A percentile compares a stretch with the other conserved stretches of the same genome.
These are phyloP conservation scores for Globisporangium ultimum DNA, from an alignment of 352 stramenopile genomes.

Conservation along the genomic window DNA sequence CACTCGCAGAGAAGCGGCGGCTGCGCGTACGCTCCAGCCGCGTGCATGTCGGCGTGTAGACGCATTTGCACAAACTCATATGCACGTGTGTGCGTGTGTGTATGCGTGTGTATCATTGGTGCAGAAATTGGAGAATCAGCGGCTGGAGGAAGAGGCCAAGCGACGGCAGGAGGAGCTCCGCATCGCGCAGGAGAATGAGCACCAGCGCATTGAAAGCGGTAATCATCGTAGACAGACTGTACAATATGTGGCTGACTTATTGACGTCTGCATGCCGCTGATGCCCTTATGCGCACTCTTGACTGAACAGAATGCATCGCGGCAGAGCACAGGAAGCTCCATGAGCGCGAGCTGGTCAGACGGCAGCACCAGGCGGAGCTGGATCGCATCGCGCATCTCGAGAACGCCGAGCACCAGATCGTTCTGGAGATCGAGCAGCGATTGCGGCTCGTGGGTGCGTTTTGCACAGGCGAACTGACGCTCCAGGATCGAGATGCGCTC, in stretches of 20 bases:
- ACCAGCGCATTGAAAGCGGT: constrained; percentile 46
- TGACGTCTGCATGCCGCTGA: neutral
- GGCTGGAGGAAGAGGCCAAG: constrained; percentile 49
- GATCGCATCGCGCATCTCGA: constrained; percentile 45
- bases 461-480: constrained; percentile 32
- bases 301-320: constrained; percentile 30
- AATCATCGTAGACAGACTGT: neutral
- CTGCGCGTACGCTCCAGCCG: constrained; percentile 25
- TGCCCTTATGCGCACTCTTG: neutral
- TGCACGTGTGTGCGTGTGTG: constrained; percentile 2
- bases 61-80: neutral
- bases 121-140: constrained; percentile 76
- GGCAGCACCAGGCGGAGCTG: constrained; percentile 25
- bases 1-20: constrained; percentile 33
- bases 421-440: constrained; percentile 38
- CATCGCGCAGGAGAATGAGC: constrained; percentile 38
- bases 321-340: constrained; percentile 28
- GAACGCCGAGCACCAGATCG: constrained; percentile 22
- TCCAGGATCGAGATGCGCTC: constrained; percentile 15
- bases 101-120: neutral
- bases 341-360: constrained; percentile 26
- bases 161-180: constrained; percentile 41
- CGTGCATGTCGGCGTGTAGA: neutral
- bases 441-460: constrained; percentile 48
- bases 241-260: neutral